Evolutionary conservation across 1,139 yeast genomes (phyloP), one percentile per base, ranked within the genome.

Genomic region (Casaregolazyma lundiana): DNA sequence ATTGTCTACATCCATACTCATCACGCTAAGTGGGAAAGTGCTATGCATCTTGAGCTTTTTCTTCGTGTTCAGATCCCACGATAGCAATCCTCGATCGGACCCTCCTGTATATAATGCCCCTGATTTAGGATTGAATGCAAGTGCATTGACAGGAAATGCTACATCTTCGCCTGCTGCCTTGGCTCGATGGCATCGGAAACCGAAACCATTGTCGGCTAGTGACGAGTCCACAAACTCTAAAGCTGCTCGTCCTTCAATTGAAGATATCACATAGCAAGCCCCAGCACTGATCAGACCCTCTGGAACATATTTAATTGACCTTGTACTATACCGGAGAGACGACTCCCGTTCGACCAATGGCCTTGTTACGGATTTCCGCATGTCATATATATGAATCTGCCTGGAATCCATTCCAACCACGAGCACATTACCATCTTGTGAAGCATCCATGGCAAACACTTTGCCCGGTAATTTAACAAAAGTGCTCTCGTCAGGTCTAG

Each of bases 221-320:
- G 69, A 70, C 1, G 76, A 74, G 47, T 82, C 78, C 50, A 81
- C 78, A 59, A 76, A 83, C 54, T 88, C 96, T 35, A 90, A 77
- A 0, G 95, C 84, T 0, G 87, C 92, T 40, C 96, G 70, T 0
- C 97, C 97, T 57, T 89, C 97, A 11, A 88, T 75, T 2, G 95
- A 83, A n/a, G 90, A 73, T 35, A 84, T 76, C 0, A 86, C 89
- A 62, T 80, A 88, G 0, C 95, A 95, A 36, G 70, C 67, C 2
- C 77, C 77, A 18, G 66, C 66, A 4, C 11, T 13, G 5, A 40
- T 20, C 24, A 40, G 37, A 9, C 35, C 29, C 20, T 20, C 6
- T 0, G 88, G 86, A 53, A 81, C 73, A 44, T 83, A 71, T 51
- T 73, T 72, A 21, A 88, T 58, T 35, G 78, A 78, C 42, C 81